Evolutionary conservation across 73 alveolate genomes (phyloP).

Genomic region (Tetrahymena borealis): DNA sequence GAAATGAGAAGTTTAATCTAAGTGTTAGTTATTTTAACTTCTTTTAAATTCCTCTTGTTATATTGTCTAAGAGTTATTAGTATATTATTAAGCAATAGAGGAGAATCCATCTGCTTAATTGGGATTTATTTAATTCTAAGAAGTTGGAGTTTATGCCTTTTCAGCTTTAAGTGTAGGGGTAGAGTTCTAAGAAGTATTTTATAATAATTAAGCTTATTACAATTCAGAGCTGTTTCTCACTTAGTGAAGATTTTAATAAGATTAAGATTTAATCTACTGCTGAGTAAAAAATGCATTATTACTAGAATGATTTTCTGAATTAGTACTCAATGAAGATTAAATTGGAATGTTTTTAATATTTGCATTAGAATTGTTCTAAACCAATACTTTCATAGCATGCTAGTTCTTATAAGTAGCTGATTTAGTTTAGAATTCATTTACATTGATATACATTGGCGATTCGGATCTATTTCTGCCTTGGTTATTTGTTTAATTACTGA

Average conservation of each 20-base stretch:
- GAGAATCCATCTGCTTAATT: neutral
- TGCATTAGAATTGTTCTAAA: neutral
- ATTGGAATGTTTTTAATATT: neutral
- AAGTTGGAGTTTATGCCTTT: neutral
- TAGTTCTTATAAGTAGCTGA: neutral
- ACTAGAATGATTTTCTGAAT: neutral
- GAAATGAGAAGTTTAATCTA: neutral
- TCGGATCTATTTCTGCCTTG: neutral
- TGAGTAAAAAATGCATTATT: neutral
- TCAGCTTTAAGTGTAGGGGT: neutral
- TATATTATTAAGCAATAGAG: too few species aligned
- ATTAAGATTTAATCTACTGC: neutral
- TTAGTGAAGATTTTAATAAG: neutral
- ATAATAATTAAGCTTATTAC: neutral
- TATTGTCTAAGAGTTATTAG: too few species aligned
- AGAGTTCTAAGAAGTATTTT: neutral
- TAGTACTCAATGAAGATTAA: neutral
- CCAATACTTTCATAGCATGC: neutral
- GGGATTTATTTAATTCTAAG: neutral
- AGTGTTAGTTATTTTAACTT: neutral
- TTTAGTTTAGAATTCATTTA: neutral
- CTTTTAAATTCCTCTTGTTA: neutral
- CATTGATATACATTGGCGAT: neutral
- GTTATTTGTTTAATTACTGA: neutral
- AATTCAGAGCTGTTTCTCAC: neutral